Evolutionary conservation across 306 rosid genomes (phyloP).

Genomic region (Inga oerstediana): DNA sequence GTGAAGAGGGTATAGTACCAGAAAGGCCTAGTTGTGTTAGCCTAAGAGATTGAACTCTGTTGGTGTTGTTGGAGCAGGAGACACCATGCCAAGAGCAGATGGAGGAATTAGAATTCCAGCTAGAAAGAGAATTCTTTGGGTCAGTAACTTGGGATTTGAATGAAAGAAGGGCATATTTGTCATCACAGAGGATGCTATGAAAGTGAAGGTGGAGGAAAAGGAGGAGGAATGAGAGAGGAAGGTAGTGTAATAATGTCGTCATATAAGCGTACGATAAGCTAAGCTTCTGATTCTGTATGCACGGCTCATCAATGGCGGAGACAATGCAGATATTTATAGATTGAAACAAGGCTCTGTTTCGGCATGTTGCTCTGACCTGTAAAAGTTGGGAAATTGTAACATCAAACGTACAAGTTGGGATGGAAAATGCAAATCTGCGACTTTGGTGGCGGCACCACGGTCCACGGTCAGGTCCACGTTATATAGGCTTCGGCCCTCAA

Average conservation of each 20-base stretch:
- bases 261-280: not conserved
- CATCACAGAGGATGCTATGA: constrained; percentile 21
- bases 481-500: too few relatives aligned
- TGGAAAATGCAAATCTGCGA: too few relatives aligned
- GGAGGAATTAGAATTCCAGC: not conserved
- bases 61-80: constrained; percentile 35
- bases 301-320: not conserved
- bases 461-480: too few relatives aligned
- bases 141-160: constrained; percentile 21
- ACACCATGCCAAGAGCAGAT: not conserved
- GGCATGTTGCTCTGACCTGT: not conserved
- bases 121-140: not conserved
- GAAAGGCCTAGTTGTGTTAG: constrained; percentile 29
- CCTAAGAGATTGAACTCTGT: constrained; percentile 40
- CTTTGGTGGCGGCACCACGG: too few relatives aligned
- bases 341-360: not conserved
- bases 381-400: not conserved
- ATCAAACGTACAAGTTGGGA: too few relatives aligned
- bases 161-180: constrained; percentile 22
- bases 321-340: constrained; percentile 28
- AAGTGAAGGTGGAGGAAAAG: constrained; percentile 8
- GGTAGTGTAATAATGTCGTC: not conserved
- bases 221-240: not conserved
- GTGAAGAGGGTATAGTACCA: constrained; percentile 32
- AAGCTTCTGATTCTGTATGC: constrained; percentile 2